Base-by-base conservation (phyloP, 2,329 filamentous ascomycete species). In the Cladosporium cucumerinum region DNA sequence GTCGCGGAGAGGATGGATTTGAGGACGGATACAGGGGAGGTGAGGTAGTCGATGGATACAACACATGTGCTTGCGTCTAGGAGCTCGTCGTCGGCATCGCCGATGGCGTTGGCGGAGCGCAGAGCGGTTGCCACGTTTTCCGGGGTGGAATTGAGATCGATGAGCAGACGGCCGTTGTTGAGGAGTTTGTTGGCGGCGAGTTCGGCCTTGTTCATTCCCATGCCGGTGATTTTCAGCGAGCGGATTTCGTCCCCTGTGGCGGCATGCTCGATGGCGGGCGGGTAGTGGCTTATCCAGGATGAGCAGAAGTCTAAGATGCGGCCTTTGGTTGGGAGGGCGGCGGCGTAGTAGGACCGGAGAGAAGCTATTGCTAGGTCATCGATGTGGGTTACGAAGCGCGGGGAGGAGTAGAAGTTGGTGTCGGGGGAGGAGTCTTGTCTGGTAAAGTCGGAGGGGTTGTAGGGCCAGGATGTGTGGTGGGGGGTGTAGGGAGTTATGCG, bases 301-400 rank as follows among this genome's bases (percentile, higher is more conserved):
- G 77, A 79, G 69, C 83, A 85, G 66, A 85, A 76, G 65, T 85
- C 83, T 12, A 85, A 67, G 0, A 85, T 78, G 0, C 70, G 72
- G 1, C 81, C 79, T 54, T 70, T 72, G 4, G 66, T 66, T 0
- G 82, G 81, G 4, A 85, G 72, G 1, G 74, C 75, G 0, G 68
- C 67, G n/a, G 72, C 72, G 70, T 85, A 85, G 72, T 85, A 85
- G 2, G 71, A 66, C 26, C 76, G 73, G 1, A 85, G 70, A 0
- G 76, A 73, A 4, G 71, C 70, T 59, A 84, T 82, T 0, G 82
- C 81, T 5, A 77, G 74, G 49, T 83, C 80, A 68, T 85, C 83
- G 68, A 85, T 85, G 65, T 85, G 83, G 12, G 82, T 82, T 1
- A 85, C 82, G 66, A 84, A 82, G 18, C 82, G 78, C 1, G 82